These are phyloP conservation scores for Mortierella sp. DNA, from an alignment of 371 early-diverging fungal genomes.

Conservation along the genomic window DNA sequence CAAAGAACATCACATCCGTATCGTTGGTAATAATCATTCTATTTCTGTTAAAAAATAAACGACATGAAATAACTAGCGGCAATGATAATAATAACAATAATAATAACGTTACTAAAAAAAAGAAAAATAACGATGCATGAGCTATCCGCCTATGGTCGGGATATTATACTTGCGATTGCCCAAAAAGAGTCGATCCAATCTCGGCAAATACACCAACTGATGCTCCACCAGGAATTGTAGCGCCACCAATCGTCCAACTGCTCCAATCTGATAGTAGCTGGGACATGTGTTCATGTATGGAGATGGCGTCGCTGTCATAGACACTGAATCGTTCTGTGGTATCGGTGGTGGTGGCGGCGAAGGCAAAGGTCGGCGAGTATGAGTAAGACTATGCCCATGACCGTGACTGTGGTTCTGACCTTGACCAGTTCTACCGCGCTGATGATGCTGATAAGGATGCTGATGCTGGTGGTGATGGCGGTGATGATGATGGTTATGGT, in stretches of 20 bases:
- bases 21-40: no score
- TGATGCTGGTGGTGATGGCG: not conserved
- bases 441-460: not conserved
- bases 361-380: not conserved
- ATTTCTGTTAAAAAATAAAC: no score
- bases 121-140: not conserved
- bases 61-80: no score
- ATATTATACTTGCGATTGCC: constrained; percentile 24
- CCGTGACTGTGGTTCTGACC: not conserved
- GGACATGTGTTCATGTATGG: not conserved
- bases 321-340: not conserved
- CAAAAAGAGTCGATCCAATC: constrained; percentile 29
- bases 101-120: no score
- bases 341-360: constrained; percentile 17
- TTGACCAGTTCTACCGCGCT: not conserved
- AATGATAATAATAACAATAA: no score
- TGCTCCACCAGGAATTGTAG: constrained; percentile 42
- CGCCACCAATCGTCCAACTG: constrained; percentile 29
- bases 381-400: not conserved
- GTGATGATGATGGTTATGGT: constrained; percentile 3
- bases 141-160: constrained; percentile 7
- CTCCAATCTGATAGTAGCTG: constrained; percentile 9
- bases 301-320: not conserved
- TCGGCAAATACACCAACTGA: constrained; percentile 27
- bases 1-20: no score